A percentile compares a stretch with the other conserved stretches of the same genome.
These are phyloP conservation scores for Talaromyces ruber DNA, from an alignment of 495 filamentous ascomycete genomes.

Conservation along the genomic window DNA sequence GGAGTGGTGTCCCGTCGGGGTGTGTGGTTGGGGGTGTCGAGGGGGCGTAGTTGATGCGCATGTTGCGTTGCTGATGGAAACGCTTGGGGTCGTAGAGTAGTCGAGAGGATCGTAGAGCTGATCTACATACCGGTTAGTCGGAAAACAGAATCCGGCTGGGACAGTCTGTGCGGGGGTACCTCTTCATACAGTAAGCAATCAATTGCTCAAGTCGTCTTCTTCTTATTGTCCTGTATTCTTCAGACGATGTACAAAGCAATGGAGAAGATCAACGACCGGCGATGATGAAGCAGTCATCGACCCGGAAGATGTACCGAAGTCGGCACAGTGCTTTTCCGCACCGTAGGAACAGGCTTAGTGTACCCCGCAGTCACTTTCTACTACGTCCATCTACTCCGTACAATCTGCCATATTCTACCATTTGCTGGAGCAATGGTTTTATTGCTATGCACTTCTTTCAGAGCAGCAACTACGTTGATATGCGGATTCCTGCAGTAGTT, in stretches of 20 bases:
- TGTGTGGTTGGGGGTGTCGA: constrained; percentile 43
- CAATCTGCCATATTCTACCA: too few species aligned
- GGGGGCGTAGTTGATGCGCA: constrained; percentile 65
- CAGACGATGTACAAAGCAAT: too few species aligned
- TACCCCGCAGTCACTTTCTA: neutral
- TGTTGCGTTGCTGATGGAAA: constrained; percentile 20
- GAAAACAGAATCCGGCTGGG: neutral
- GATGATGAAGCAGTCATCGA: neutral
- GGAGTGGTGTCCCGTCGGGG: constrained; percentile 23
- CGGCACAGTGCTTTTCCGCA: neutral
- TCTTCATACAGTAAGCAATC: neutral
- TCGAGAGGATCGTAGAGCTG: neutral
- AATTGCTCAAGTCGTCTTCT: too few species aligned
- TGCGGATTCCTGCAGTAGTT: too few species aligned
- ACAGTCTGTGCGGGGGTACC: neutral
- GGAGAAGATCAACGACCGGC: neutral
- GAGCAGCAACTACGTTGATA: too few species aligned
- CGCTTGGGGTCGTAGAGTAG: neutral
- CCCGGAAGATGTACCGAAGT: neutral
- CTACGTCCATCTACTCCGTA: too few species aligned
- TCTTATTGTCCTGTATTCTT: too few species aligned
- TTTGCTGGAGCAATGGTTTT: neutral
- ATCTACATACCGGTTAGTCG: neutral
- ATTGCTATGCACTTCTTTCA: too few species aligned
- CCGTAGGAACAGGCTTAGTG: constrained; percentile 1